Evolutionary conservation across 1,284 basidiomycete genomes (phyloP).

Genomic region (Tausonia pullulans): DNA sequence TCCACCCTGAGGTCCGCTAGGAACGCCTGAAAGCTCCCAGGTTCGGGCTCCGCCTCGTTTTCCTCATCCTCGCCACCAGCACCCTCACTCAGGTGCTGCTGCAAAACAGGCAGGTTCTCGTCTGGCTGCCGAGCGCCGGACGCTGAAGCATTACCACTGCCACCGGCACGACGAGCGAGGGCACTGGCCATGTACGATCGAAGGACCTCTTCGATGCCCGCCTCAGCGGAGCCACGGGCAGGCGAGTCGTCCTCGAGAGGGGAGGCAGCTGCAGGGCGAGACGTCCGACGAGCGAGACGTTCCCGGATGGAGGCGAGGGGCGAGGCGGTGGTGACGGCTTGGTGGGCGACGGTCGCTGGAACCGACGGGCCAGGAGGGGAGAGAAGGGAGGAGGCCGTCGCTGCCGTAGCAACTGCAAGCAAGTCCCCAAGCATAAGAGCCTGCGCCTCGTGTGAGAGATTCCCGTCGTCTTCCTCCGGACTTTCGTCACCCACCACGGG

Average conservation of each 20-base stretch:
- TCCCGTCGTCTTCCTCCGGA: too few relatives aligned
- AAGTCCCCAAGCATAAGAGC: constrained; percentile 11
- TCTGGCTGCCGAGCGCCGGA: not conserved
- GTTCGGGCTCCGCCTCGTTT: not conserved
- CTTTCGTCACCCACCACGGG: too few relatives aligned
- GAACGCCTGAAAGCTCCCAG: constrained; percentile 27
- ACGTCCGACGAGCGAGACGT: not conserved
- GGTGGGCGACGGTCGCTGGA: not conserved
- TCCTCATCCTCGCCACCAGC: not conserved
- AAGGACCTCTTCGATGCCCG: constrained; percentile 5
- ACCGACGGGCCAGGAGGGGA: not conserved
- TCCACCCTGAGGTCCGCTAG: constrained; percentile 29
- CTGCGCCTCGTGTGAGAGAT: constrained; percentile 4
- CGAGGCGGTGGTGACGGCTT: not conserved
- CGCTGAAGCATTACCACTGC: not conserved
- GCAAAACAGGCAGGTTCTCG: not conserved
- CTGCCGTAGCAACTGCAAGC: constrained; percentile 9
- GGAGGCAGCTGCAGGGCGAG: not conserved
- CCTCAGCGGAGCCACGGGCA: not conserved
- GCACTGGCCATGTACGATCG: constrained; percentile 7
- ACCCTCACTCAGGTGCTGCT: not conserved
- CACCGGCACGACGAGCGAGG: not conserved
- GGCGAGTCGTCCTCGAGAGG: not conserved
- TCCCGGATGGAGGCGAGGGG: constrained; percentile 3
- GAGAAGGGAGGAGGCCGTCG: constrained; percentile 7